Base-by-base conservation (phyloP, 2,329 filamentous ascomycete species). In the Aspergillus sp. region DNA sequence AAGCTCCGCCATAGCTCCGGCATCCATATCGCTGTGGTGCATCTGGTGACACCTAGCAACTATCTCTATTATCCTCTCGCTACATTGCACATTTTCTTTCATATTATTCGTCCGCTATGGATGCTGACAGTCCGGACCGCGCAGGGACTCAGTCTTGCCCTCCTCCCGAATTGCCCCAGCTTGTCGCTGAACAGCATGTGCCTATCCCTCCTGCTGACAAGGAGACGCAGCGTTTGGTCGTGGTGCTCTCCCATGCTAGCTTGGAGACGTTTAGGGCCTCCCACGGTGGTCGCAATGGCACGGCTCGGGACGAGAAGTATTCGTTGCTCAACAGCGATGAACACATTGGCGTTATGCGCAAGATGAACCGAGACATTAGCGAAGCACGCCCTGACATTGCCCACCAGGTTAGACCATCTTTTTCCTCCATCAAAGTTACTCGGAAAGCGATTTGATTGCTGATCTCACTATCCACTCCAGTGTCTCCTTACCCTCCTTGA, bases 331-430 rank as follows among this genome's bases (percentile, higher is more conserved):
- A 99, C 82, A 97, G 93, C 77, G 95, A 99, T 73, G 95, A 99
- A 78, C 95, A 99, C 75, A 99, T 99, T 67, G 95, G 95, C 62
- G 90, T 98, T 64, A 96, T 99, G 92, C 89, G 95, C 71, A 99
- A 98, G 82, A 98, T 98, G 93, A 96, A 96, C 75, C 86, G 95
- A 68, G 95, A 99, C 74, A 98, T 99, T 65, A 97, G 93, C 75
- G 95, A 99, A 77, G 95, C 95, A 60, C 87, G 95, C 67, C 95
- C 95, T 45, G 95, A 99, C 77, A 99, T 99, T 70, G 96, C 95
- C 46, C 95, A 99, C 75, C 95, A 98, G 91, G 93, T 97, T 81
- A 71, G 85, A 75, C 24, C 21, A 27, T 46, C 31, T 15, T n/a
- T 24, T 40, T 37, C 35, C 9, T 24, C 14, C 2, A 21, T 21